Percentiles rank a stretch among this genome's conserved stretches.
Evolutionary conservation across 352 stramenopile species (phyloP).

Genomic region (Phytophthora ramorum): DNA sequence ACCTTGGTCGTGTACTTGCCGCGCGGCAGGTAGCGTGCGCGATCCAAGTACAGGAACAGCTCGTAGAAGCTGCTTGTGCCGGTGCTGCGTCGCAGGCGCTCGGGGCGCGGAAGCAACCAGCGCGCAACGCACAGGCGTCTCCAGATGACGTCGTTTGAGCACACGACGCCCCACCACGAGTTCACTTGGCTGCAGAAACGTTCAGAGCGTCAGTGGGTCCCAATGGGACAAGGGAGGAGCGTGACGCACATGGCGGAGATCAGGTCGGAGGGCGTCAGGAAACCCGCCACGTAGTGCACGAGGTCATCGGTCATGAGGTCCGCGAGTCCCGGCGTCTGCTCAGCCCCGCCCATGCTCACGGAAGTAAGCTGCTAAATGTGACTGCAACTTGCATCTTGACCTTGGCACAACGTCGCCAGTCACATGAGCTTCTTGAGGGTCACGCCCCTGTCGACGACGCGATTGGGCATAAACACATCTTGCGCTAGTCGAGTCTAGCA

Average conservation of each 20-base stretch:
- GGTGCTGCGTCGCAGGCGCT: constrained; percentile 51
- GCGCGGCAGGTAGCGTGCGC: constrained; percentile 58
- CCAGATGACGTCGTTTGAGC: constrained; percentile 62
- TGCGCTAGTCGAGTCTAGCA: constrained; percentile 12
- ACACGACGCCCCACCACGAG: constrained; percentile 56
- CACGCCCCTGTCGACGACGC: constrained; percentile 34
- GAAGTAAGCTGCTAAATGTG: background rate
- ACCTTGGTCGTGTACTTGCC: constrained; percentile 77
- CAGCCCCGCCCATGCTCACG: constrained; percentile 1
- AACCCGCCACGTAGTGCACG: constrained; percentile 62
- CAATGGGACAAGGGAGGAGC: too few species aligned
- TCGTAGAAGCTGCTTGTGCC: constrained; percentile 60
- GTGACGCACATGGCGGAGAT: constrained; percentile 52
- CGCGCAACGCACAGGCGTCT: constrained; percentile 50
- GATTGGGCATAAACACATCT: constrained; percentile 40
- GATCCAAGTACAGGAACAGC: constrained; percentile 70
- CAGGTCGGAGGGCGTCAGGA: constrained; percentile 62
- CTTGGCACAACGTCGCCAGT: too few species aligned
- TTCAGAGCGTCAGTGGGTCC: background rate
- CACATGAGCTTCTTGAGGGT: background rate
- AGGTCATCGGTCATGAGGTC: constrained; percentile 53
- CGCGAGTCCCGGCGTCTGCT: background rate
- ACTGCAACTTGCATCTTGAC: constrained; percentile 31
- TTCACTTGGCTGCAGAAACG: constrained; percentile 54
- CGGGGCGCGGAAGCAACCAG: constrained; percentile 56